Evolutionary conservation across 768 basidiomycete genomes (phyloP), one percentile per base, ranked within the genome.

Genomic region (Boletus rufocinnamomeus): DNA sequence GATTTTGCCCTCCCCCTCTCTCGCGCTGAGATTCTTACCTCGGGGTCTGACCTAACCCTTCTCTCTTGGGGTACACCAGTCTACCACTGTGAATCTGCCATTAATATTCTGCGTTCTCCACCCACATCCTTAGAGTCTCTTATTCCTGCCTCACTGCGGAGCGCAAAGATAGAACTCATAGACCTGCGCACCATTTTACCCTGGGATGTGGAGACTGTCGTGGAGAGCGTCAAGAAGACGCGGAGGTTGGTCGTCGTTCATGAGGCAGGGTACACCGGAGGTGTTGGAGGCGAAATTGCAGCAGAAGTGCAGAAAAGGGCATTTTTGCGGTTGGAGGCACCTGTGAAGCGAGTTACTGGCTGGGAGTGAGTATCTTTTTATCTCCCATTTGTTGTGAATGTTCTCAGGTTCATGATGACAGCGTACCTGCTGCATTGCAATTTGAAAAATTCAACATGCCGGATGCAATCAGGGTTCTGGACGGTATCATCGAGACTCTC

Each of bases 391-490:
- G 16, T 4, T 25, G 21, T 46, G 47, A 50, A 32, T 25, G 16
- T 61, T 53, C 47, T 61, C 19, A 56, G 6, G 13, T 3, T 61
- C 23, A 10, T 51, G 19, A 53, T 45, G 46, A 44, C 50, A 95
- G 92, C 63, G 84, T 87, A n/a, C 94, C 94, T 3, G 86, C 86
- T 25, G 89, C 84, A 37, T 76, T 97, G 63, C 87, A 89, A 56
- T 97, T 84, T 66, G 95, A 98, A 77, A 95, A 92, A 74, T 96
- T 97, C 74, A 85, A 89, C 74, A 86, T 95, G 66, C 95, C 95
- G 1, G 95, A 97, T 69, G 79, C 88, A 2, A 79, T 98, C 61
- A 82, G 93, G 51, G 78, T 97, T 41, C 70, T 95, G 58, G 94
- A 96, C 67, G 89, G 86, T 25, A 76, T 95, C 13, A 79, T 95